A percentile compares a stretch with the other conserved stretches of the same genome.
phyloP scores from a whole-genome alignment of 78 protist genomes.

The Guillardia theta region DNA sequence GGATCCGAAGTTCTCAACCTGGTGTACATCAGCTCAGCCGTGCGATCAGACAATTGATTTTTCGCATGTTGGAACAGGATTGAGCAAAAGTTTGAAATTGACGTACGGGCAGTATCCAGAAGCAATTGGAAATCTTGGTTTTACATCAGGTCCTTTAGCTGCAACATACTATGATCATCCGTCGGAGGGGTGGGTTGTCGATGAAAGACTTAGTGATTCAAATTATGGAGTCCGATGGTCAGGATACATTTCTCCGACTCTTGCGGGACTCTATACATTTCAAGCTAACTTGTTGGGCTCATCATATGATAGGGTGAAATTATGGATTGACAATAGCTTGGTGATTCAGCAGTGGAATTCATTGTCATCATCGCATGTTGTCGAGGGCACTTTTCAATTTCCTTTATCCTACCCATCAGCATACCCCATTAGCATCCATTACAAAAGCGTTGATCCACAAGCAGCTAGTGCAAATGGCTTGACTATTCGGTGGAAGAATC shows the following conservation, averaged over 20 bases:
- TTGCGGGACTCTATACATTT: conserved; percentile 24
- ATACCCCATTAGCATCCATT: not conserved
- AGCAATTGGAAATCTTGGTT: not conserved
- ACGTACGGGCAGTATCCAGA: conserved; percentile 18
- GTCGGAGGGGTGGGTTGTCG: not conserved
- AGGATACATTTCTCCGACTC: not conserved
- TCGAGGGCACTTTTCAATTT: not conserved
- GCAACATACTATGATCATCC: conserved; percentile 29
- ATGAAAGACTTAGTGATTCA: not conserved
- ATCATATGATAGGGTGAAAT: conserved; percentile 20
- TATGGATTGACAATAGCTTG: not conserved
- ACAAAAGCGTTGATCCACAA: not conserved
- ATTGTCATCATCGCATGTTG: not conserved
- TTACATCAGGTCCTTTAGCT: not conserved
- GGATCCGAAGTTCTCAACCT: not conserved
- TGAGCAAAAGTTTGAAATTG: not conserved
- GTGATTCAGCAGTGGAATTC: conserved; percentile 23
- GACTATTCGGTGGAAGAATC: not conserved
- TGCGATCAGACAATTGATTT: conserved; percentile 23
- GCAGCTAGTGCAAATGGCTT: not conserved
- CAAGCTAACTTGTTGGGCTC: not conserved
- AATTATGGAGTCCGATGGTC: conserved; percentile 31
- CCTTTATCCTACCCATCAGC: not conserved
- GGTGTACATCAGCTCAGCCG: conserved; percentile 18
- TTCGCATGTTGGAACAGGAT: not conserved